Evolutionary conservation across 2,329 filamentous ascomycete genomes (phyloP).

Genomic region (Aspergillus cejpii): DNA sequence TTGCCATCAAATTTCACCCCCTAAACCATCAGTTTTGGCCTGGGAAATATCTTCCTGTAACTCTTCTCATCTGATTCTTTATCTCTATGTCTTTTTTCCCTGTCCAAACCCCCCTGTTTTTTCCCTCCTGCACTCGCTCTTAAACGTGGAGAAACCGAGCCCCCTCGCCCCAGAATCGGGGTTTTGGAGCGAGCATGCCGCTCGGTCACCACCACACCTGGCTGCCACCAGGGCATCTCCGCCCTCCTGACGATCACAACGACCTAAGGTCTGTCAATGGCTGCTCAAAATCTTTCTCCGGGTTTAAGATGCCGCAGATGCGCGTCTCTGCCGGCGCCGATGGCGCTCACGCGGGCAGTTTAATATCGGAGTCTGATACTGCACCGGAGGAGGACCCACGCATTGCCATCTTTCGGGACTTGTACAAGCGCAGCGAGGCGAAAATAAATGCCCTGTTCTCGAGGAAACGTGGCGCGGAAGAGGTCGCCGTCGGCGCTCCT

Average conservation of each 20-base stretch:
- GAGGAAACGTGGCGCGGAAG: conserved; percentile 29
- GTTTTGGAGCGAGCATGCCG: conserved; percentile 54
- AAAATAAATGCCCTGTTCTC: conserved; percentile 71
- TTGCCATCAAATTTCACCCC: conserved; percentile 35
- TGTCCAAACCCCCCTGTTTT: conserved; percentile 19
- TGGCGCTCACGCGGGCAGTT: conserved; percentile 43
- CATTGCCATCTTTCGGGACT: conserved; percentile 64
- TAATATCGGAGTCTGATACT: conserved; percentile 48
- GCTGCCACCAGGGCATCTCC: conserved; percentile 55
- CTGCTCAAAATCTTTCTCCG: conserved; percentile 38
- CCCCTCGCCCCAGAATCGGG: conserved; percentile 42
- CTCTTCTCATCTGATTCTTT: conserved; percentile 17
- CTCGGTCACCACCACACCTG: conserved; percentile 62
- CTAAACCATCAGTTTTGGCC: conserved; percentile 30
- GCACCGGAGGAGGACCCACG: conserved; percentile 63
- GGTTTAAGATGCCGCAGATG: conserved; percentile 41
- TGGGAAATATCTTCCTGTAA: conserved; percentile 25
- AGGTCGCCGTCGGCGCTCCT: conserved; percentile 33
- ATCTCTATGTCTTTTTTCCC: conserved; percentile 32
- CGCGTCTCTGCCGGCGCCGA: conserved; percentile 41
- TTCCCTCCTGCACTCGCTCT: conserved; percentile 29
- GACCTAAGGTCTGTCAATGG: conserved; percentile 40
- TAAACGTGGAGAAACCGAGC: conserved; percentile 42
- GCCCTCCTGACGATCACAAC: conserved; percentile 55
- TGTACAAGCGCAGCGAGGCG: conserved; percentile 70